These are phyloP conservation scores for Leishmania mexicana DNA, from an alignment of 208 protist species.

Conservation along the genomic window DNA sequence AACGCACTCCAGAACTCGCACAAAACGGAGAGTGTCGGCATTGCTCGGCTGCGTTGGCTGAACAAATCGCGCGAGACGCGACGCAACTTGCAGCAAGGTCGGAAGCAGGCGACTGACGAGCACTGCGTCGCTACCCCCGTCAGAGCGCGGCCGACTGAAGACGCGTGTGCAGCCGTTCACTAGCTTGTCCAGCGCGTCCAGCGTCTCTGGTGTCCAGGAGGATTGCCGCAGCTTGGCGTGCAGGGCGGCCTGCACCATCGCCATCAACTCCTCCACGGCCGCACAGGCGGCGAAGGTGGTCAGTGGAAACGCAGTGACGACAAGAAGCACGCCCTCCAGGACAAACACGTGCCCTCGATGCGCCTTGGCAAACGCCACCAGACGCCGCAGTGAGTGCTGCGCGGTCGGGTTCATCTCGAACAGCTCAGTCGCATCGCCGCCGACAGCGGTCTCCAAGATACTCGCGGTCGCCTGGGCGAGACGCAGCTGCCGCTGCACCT, in stretches of 20 bases:
- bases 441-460: constrained; percentile 15
- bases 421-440: constrained; percentile 2
- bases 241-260: constrained; percentile 17
- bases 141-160: constrained; percentile 23
- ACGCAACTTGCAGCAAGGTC: constrained; percentile 35
- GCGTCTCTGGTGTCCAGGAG: neutral
- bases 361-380: constrained; percentile 29
- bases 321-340: constrained; percentile 14
- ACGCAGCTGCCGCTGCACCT: constrained; percentile 24
- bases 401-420: constrained; percentile 15
- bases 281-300: neutral
- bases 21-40: constrained; percentile 35
- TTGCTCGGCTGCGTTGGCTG: constrained; percentile 33
- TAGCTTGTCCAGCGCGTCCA: constrained; percentile 10
- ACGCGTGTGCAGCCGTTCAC: constrained; percentile 26
- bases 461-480: constrained; percentile 20
- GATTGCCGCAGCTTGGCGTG: constrained; percentile 10
- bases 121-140: constrained; percentile 6
- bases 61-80: constrained; percentile 36
- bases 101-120: constrained; percentile 31
- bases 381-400: constrained; percentile 27
- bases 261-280: constrained; percentile 19
- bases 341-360: constrained; percentile 30
- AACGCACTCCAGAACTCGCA: constrained; percentile 38
- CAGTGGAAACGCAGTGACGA: constrained; percentile 25